Percentiles rank a stretch among this genome's conserved stretches.
phyloP scores from a whole-genome alignment of 2,329 filamentous ascomycete genomes.

The Conoideocrella luteorostrata region DNA sequence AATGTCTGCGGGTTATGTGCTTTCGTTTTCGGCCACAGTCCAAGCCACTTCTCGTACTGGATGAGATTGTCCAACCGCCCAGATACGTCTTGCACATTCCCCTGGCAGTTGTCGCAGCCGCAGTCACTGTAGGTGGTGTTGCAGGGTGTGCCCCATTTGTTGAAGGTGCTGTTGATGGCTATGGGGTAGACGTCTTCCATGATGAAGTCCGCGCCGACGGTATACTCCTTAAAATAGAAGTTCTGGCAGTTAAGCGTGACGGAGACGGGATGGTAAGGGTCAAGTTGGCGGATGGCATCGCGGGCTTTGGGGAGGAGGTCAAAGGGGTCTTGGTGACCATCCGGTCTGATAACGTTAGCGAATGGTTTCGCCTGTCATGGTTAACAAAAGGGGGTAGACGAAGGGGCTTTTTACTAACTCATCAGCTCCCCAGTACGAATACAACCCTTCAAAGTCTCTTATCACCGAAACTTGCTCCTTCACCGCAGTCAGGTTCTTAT shows the following conservation, averaged over 20 bases:
- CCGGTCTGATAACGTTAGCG: no score
- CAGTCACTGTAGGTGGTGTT: constrained; percentile 56
- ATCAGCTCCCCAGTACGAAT: constrained; percentile 40
- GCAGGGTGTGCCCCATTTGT: constrained; percentile 48
- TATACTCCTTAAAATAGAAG: constrained; percentile 53
- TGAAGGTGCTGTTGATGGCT: constrained; percentile 47
- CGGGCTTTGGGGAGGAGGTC: constrained; percentile 36
- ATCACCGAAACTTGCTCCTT: constrained; percentile 31
- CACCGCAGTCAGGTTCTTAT: constrained; percentile 36
- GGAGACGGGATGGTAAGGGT: constrained; percentile 56
- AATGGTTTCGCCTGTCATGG: no score
- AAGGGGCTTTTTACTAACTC: constrained; percentile 25
- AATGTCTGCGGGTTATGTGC: constrained; percentile 41
- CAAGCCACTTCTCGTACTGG: constrained; percentile 33
- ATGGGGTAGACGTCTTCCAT: constrained; percentile 57
- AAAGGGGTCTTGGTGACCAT: constrained; percentile 50
- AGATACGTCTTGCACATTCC: constrained; percentile 45
- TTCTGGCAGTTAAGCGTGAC: constrained; percentile 56
- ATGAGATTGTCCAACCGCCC: constrained; percentile 32
- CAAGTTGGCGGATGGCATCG: constrained; percentile 39
- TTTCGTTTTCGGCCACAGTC: constrained; percentile 36
- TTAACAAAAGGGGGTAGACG: background rate
- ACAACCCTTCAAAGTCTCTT: constrained; percentile 33
- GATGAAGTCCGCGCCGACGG: constrained; percentile 49
- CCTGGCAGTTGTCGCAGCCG: constrained; percentile 55